These are phyloP conservation scores for Carex kokanica DNA, from an alignment of 176 grass and related monocot genomes.

Conservation along the genomic window DNA sequence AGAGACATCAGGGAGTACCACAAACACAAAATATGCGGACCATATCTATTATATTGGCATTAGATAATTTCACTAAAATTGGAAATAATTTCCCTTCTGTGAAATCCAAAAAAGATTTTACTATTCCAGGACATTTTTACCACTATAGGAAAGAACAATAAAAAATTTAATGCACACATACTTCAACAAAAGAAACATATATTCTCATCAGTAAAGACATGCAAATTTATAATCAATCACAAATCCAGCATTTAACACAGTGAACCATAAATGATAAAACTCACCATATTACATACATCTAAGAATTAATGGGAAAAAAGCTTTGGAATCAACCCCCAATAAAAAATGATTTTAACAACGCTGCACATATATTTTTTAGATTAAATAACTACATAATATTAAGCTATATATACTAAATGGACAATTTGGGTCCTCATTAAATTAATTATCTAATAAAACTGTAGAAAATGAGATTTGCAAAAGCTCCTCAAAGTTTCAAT, in stretches of 20 bases:
- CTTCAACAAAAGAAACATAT: neutral
- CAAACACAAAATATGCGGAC: neutral
- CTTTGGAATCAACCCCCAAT: neutral
- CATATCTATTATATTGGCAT: neutral
- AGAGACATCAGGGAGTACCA: neutral
- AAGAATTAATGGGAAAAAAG: neutral
- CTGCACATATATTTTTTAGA: neutral
- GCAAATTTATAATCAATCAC: neutral
- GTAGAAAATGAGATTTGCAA: neutral
- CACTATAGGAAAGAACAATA: neutral
- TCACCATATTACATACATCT: neutral
- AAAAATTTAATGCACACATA: slow-evolving; percentile 5
- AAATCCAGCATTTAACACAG: neutral
- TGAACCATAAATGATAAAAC: neutral
- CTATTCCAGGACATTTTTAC: slow-evolving; percentile 1
- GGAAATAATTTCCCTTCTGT: neutral
- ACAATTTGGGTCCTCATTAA: neutral
- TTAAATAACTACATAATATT: neutral
- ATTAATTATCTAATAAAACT: neutral
- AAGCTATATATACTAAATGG: neutral
- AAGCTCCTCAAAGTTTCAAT: neutral
- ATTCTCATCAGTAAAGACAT: neutral
- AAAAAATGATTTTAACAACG: neutral
- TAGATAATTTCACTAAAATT: neutral
- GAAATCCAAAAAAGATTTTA: neutral